phyloP scores from a whole-genome alignment of 352 stramenopile species.

The Globisporangium barbulae region DNA sequence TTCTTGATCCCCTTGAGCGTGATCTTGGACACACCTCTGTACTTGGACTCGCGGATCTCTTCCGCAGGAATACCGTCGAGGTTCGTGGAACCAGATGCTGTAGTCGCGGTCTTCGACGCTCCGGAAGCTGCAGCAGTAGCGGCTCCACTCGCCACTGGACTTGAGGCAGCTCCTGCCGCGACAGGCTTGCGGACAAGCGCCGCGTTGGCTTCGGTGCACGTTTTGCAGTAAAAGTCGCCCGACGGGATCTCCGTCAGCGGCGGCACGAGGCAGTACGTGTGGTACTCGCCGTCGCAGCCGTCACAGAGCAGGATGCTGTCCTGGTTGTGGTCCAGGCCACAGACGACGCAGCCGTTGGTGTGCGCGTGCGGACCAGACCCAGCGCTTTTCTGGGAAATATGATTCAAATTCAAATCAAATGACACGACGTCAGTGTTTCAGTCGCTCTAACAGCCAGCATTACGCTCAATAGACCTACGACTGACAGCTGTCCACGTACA shows the following conservation, averaged over 20 bases:
- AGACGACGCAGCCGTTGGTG: constrained; percentile 62
- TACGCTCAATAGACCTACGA: neutral
- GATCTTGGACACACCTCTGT: constrained; percentile 75
- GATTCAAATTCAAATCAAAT: neutral
- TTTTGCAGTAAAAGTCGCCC: constrained; percentile 83
- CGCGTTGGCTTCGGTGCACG: constrained; percentile 46
- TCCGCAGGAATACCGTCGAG: constrained; percentile 23
- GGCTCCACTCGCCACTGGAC: neutral
- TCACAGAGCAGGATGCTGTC: constrained; percentile 84
- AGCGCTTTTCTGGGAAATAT: neutral
- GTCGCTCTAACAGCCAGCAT: neutral
- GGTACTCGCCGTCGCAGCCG: constrained; percentile 84
- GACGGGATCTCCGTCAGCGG: constrained; percentile 68
- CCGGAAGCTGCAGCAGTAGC: neutral
- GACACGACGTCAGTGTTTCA: neutral
- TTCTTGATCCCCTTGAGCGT: constrained; percentile 80
- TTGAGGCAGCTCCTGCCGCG: constrained; percentile 12
- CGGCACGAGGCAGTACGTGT: constrained; percentile 80
- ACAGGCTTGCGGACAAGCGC: constrained; percentile 38
- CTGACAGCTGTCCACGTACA: neutral
- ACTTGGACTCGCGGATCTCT: constrained; percentile 73
- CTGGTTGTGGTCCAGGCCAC: constrained; percentile 65
- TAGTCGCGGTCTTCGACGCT: constrained; percentile 1
- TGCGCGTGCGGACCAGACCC: constrained; percentile 24
- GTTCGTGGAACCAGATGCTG: neutral